Evolutionary conservation across 2,329 filamentous ascomycete species (phyloP), one percentile per base, ranked within the genome.

Genomic region (Fusarium heterosporum): DNA sequence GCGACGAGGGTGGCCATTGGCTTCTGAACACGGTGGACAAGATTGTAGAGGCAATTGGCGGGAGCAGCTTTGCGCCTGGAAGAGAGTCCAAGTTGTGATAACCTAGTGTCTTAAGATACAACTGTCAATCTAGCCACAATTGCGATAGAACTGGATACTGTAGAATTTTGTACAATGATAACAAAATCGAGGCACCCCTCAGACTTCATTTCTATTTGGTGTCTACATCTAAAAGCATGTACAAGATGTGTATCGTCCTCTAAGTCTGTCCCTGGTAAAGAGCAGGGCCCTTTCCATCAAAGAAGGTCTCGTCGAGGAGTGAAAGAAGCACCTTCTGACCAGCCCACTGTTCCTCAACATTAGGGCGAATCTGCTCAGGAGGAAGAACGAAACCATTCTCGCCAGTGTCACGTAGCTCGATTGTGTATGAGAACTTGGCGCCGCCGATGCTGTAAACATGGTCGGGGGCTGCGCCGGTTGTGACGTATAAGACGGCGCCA

Each of bases 1-100:
- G 73, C 5, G 80, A 84, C 28, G 80, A 84, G 71, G 82, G 82
- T 10, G 75, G 78, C 16, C 80, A 82, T 71, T 84, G 82, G 82
- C 71, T 84, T 26, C 49, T 84, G 64, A 75, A 66, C 59, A 79
- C 79, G 4, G 78, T 84, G 12, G 82, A 84, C 63, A 72, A 68
- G 25, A 82, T 84, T 57, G 75, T 78, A 2, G 78, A 81, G 73
- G 80, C 79, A 0, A 74, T 87, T 47, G 82, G 83, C 0, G 79
- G 79, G 3, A 75, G 75, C 6, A 80, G 72, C 16, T 83, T 81
- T 76, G 80, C 75, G 13, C 66, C 67, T 0, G 55, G 50, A 49
- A 66, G 66, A 39, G 70, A 72, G 8, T 70, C 67, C 1, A 73
- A 71, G 58, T 11, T 72, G 19, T 72, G 55, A 56, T 39, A 10